Percentiles rank a stretch among this genome's conserved stretches.
phyloP scores from a whole-genome alignment of 1,284 basidiomycete genomes.

The Pseudozyma hubeiensis region DNA sequence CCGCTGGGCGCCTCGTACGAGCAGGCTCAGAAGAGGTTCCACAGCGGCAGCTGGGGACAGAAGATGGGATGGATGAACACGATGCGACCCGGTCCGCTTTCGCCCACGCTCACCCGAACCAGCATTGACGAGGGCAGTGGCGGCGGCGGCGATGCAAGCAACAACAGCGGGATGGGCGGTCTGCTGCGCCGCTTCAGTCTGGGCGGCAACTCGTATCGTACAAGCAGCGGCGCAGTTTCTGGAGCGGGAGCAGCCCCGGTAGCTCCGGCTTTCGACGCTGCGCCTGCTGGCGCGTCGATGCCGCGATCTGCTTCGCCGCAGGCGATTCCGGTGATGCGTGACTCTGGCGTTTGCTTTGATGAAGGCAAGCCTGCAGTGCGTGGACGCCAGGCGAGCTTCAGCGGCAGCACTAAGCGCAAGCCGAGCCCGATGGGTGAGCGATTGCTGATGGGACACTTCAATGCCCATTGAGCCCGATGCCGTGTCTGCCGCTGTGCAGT shows the following conservation, averaged over 20 bases:
- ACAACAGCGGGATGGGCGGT: conserved; percentile 44
- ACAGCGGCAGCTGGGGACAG: conserved; percentile 53
- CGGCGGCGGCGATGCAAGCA: conserved; percentile 11
- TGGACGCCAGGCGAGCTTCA: conserved; percentile 49
- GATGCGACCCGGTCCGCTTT: conserved; percentile 42
- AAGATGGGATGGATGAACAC: conserved; percentile 50
- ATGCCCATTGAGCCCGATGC: conserved; percentile 33
- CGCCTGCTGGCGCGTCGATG: conserved; percentile 20
- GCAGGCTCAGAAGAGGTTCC: conserved; percentile 55
- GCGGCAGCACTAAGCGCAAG: conserved; percentile 48
- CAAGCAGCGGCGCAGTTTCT: conserved; percentile 1
- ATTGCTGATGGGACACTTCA: conserved; percentile 63
- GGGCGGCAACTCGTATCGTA: conserved; percentile 44
- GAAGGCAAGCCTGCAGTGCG: conserved; percentile 20
- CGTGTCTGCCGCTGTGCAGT: too few species aligned
- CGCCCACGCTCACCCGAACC: conserved; percentile 27
- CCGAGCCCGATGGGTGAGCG: conserved; percentile 65
- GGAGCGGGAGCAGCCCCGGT: conserved; percentile 11
- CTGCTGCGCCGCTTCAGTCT: conserved; percentile 56
- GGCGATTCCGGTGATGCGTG: conserved; percentile 26
- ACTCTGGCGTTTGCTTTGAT: conserved; percentile 37
- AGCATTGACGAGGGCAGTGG: conserved; percentile 44
- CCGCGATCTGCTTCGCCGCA: conserved; percentile 42
- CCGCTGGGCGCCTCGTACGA: conserved; percentile 50
- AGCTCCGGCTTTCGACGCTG: conserved; percentile 21